Evolutionary conservation across 768 basidiomycete genomes (phyloP), one percentile per base, ranked within the genome.

Genomic region (Ramaria sp.): DNA sequence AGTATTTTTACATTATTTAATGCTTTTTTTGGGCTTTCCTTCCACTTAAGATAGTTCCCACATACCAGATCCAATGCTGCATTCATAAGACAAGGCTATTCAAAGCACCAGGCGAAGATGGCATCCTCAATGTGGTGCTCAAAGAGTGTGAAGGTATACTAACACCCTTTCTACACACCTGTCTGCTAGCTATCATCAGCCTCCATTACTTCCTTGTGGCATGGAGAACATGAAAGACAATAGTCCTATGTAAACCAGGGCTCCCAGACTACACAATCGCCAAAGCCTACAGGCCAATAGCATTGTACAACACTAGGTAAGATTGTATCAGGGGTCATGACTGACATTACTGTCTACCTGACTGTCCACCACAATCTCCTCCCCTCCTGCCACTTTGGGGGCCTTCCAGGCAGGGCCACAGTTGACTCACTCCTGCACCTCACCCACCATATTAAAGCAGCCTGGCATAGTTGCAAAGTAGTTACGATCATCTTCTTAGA

Each of bases 241-340:
- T 59, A 12, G 58, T 63, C 6, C 24, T 63, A 2, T 51, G 57
- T 7, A 63, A 63, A 30, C 62, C 54, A 15, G 52, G 58, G 17
- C 51, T 49, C 13, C 17, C 33, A 17, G 59, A 59, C 51, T 63
- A 63, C 53, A 34, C 27, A 5, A 47, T 54, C 11, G 54, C 59
- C 7, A 60, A 62, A 13, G 53, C 62, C 9, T 63, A 60, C 51
- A 37, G 62, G 30, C 62, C 57, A 3, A 60, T 63, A 7, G 62
- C 62, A 7, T 59, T 63, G 11, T 24, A 39, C 19, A 33, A 54
- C 34, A 30, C 24, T 58, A 1, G 41, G 55, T 11, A 63, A 61
- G 27, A 30, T 59, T 0, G 11, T 41, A n/a, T 39, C 46, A 17
- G 46, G 46, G 5, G 24, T 56, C 20, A 50, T 61, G 10, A 41